Evolutionary conservation across 2,329 filamentous ascomycete genomes (phyloP), one percentile per base, ranked within the genome.

Genomic region (Trichoderma sp.): DNA sequence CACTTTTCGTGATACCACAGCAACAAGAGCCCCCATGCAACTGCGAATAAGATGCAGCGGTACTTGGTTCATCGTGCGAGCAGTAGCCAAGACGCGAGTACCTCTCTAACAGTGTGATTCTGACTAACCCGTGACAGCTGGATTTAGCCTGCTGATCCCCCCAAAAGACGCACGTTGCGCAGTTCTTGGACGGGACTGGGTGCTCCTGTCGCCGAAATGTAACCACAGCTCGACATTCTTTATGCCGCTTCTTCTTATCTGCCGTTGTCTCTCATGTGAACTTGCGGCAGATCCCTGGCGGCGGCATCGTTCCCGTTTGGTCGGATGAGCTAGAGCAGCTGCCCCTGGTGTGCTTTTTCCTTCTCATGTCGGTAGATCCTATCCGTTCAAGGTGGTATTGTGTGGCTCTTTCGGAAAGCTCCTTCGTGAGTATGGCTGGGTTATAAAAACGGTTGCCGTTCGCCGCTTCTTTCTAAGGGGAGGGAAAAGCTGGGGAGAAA

Each of bases 121-220:
- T 42, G 48, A 35, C 35, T 45, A 64, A 22, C 50, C 17, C 61
- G n/a, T 35, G 19, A 32, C 45, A 52, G 17, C 59, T 52, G n/a
- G 13, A 32, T 32, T 45, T 45, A 65, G 35, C 52, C 37, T 48
- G 61, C 52, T 39, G 50, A 64, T 48, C 61, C 29, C 12, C 25
- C 25, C 61, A 27, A 39, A 45, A 37, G n/a, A 25, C 37, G 27
- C 61, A 65, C 61, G 61, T 65, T 65, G 27, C 39, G 12, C n/a
- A 35, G 35, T 57, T 29, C 61, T 48, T 15, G 52, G 29, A 57
- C 19, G 6, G 12, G 61, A 57, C 27, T 35, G 37, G 61, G 39
- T 19, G 59, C 8, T 34, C 3, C n/a, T 37, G 17, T 63, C 15
- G 27, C 12, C 34, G 17, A 29, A 63, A 63, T 63, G 59, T 53